Base-by-base conservation (phyloP, 2,329 filamentous ascomycete genomes). In the Verticillium isaacii region DNA sequence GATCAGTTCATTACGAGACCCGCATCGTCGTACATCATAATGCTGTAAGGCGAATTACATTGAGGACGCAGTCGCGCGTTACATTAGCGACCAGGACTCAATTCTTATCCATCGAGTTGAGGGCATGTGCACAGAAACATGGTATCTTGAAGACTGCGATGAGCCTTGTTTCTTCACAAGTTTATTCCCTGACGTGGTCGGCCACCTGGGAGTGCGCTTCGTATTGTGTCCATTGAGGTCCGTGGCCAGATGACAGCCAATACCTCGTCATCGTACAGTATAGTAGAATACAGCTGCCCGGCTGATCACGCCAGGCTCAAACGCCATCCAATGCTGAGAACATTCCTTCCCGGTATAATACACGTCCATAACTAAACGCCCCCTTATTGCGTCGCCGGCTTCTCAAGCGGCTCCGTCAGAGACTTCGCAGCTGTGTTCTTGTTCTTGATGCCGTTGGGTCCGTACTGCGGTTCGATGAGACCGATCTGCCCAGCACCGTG, bases 381-480 rank as follows among this genome's bases (percentile, higher is more conserved):
- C 14, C 23, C 19, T 50, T 8, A 50, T 12, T 50, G 45, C 9
- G 45, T 23, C 12, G 45, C n/a, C 45, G 45, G 45, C 8, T n/a
- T 50, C 45, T 25, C 45, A 9, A 50, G 45, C 12, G 54, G 54
- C n/a, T 56, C 39, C 8, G 25, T 63, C 39, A 66, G 56, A 5
- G 64, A 65, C 39, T 65, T 65, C 8, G 63, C 63, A 3, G 64
- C 63, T 12, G 61, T 60, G 11, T 37, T 56, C 32, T 52, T 63
- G 52, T 63, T 66, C 57, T 41, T n/a, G 36, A 57, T 37, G 12
- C 64, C 65, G 23, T 65, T 59, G 56, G 62, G 57, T 36, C 56
- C 56, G 36, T 74, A 77, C 64, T 71, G 72, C 9, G 77, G 77
- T 64, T 77, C 72, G 58, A 78, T 65, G 4, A 79, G 66, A n/a